Evolutionary conservation across 106 monocot genomes (phyloP), one percentile per base, ranked within the genome.

Genomic region (Dioscorea alata): DNA sequence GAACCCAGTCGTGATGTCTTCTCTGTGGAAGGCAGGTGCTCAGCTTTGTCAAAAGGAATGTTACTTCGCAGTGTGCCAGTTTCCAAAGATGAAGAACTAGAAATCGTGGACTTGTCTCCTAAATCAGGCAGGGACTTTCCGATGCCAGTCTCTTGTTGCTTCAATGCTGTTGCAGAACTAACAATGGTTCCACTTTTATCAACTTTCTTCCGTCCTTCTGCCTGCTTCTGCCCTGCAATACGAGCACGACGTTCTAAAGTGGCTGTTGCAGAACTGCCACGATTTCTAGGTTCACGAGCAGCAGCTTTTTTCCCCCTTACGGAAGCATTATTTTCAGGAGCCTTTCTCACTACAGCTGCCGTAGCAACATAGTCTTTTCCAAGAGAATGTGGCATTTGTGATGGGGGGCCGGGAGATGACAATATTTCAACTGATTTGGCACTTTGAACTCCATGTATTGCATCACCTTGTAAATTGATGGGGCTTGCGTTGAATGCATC

Each of bases 271-370:
- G 79, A 65, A 75, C 42, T 77, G 58, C 75, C 75, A 63, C 76
- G 73, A 23, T 63, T 82, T 59, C 76, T 88, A 61, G 88, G 74
- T 76, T 89, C 89, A 73, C 86, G 86, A 70, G 87, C 90, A 73
- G 83, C 85, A 49, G 85, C 86, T 23, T 83, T 93, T 71, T 85
- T 91, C 23, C 88, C 88, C 49, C 75, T 88, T 32, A 85, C 78
- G 15, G 88, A 83, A 48, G 73, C 61, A 71, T 79, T 90, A 57
- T 67, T 79, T 65, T 83, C 84, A 50, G 75, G 24, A 57, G 69
- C 84, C 65, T 75, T 70, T 53, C 71, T 60, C 57, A 79, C 63
- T 57, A 64, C 63, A 51, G 65, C 67, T 76, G 81, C 58, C n/a
- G 54, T 59, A n/a, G 24, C 14, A 60, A 24, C 59, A 67, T 42